These are phyloP conservation scores for Sporisorium scitamineum DNA, from an alignment of 1,284 basidiomycete genomes.

Conservation along the genomic window DNA sequence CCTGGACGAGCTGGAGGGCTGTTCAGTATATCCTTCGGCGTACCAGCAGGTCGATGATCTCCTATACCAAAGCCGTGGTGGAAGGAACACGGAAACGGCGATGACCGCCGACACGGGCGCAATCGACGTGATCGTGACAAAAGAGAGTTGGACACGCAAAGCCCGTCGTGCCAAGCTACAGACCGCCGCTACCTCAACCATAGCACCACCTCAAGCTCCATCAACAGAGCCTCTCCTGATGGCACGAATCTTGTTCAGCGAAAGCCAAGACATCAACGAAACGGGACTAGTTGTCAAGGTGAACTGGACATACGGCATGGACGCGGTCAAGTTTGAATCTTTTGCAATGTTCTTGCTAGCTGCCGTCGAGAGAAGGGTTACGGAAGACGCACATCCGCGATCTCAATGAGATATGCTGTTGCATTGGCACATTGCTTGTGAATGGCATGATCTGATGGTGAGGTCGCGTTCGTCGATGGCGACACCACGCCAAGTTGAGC, in stretches of 20 bases:
- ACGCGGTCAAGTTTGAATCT: constrained; percentile 35
- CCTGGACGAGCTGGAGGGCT: constrained; percentile 23
- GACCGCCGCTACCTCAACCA: background rate
- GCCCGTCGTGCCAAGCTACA: constrained; percentile 29
- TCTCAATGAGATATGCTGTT: background rate
- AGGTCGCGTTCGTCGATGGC: constrained; percentile 18
- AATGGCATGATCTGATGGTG: background rate
- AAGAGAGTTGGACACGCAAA: constrained; percentile 32
- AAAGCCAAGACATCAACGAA: background rate
- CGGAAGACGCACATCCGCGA: background rate
- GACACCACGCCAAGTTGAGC: constrained; percentile 9
- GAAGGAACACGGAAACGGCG: too few relatives aligned
- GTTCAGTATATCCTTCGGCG: constrained; percentile 5
- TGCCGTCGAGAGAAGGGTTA: constrained; percentile 15
- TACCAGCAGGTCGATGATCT: background rate
- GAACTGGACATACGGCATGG: constrained; percentile 31
- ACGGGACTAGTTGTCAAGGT: constrained; percentile 26
- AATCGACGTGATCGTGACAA: constrained; percentile 14
- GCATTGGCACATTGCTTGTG: background rate
- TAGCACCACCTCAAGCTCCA: too few relatives aligned
- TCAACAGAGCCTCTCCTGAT: constrained; percentile 14
- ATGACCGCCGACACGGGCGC: background rate
- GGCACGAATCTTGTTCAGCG: constrained; percentile 11
- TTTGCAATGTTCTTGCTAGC: constrained; percentile 43
- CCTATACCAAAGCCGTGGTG: background rate